phyloP scores from a whole-genome alignment of 1,284 basidiomycete species.

The Singerocomus inundabilis region DNA sequence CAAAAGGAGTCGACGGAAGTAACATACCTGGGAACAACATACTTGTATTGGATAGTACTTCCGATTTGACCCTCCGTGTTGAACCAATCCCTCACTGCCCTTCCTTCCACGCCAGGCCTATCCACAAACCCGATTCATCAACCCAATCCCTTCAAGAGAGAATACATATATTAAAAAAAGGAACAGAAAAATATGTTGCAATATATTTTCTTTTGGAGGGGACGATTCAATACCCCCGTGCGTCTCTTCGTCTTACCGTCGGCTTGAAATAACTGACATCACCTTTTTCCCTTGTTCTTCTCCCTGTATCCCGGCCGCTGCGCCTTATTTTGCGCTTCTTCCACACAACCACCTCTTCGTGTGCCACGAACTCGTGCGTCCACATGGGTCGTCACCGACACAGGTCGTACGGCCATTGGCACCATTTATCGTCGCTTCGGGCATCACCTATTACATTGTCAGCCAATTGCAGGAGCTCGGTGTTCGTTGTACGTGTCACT shows the following conservation, averaged over 20 bases:
- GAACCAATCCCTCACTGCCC: neutral
- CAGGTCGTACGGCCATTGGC: conserved; percentile 71
- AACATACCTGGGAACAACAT: conserved; percentile 27
- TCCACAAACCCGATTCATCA: neutral
- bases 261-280: neutral
- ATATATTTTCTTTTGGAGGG: conserved; percentile 30
- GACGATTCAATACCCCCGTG: conserved; percentile 31
- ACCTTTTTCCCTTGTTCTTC: neutral
- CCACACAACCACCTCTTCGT: neutral
- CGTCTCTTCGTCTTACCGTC: conserved; percentile 3
- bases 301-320: neutral
- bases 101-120: neutral
- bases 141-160: conserved; percentile 1
- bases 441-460: conserved; percentile 65
- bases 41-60: neutral
- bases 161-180: neutral
- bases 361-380: neutral
- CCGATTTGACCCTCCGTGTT: conserved; percentile 22
- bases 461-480: conserved; percentile 60
- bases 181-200: conserved; percentile 17
- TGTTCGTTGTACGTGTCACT: conserved; percentile 61
- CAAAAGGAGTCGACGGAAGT: neutral
- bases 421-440: conserved; percentile 69
- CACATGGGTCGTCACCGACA: conserved; percentile 25
- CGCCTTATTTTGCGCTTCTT: neutral